Evolutionary conservation across 1,139 yeast species (phyloP).

Genomic region (Sugiyamaella castrensis): DNA sequence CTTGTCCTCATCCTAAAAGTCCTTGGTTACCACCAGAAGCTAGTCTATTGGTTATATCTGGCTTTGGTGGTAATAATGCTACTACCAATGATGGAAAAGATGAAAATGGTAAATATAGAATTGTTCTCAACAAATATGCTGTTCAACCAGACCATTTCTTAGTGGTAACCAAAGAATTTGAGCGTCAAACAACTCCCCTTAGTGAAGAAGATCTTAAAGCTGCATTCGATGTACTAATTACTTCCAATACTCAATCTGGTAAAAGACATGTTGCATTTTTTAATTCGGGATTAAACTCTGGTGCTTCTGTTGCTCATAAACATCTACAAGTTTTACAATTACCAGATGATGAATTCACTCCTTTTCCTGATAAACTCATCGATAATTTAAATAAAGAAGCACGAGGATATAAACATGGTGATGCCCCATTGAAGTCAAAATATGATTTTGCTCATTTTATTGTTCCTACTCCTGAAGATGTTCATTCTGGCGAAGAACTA

Average conservation of each 20-base stretch:
- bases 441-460: constrained; percentile 83
- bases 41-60: constrained; percentile 58
- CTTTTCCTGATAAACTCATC: constrained; percentile 60
- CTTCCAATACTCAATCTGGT: constrained; percentile 38
- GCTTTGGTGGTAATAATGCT: constrained; percentile 41
- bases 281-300: constrained; percentile 84
- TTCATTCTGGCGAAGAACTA: constrained; percentile 41
- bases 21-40: constrained; percentile 86
- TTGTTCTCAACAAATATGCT: constrained; percentile 83
- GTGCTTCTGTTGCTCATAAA: constrained; percentile 91
- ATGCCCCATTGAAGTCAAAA: constrained; percentile 60
- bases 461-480: constrained; percentile 48
- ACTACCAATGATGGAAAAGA: no score
- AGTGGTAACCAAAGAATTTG: constrained; percentile 69
- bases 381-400: constrained; percentile 3
- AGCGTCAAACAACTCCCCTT: constrained; percentile 69
- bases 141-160: constrained; percentile 75
- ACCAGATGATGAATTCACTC: constrained; percentile 52
- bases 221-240: constrained; percentile 51
- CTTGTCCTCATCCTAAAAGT: constrained; percentile 39
- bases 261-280: constrained; percentile 69
- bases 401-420: constrained; percentile 42
- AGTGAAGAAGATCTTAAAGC: constrained; percentile 63
- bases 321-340: constrained; percentile 82
- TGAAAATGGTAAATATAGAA: constrained; percentile 46